These are phyloP conservation scores for Talaromyces ruber DNA, from an alignment of 495 filamentous ascomycete genomes.

Conservation along the genomic window DNA sequence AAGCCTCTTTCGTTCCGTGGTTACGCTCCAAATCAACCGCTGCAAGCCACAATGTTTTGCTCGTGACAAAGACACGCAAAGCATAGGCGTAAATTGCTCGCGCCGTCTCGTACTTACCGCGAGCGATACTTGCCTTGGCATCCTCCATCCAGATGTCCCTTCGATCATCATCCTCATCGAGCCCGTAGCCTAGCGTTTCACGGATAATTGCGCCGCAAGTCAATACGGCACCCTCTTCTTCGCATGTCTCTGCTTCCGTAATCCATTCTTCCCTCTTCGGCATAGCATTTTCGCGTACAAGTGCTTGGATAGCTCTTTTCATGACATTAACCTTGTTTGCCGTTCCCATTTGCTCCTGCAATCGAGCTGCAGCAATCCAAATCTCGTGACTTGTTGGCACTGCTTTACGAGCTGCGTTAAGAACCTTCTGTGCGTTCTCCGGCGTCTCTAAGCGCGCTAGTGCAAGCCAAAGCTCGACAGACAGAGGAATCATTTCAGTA, in stretches of 20 bases:
- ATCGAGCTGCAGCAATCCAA: constrained; percentile 88
- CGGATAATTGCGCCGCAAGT: constrained; percentile 83
- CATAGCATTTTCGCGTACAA: constrained; percentile 91
- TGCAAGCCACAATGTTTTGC: constrained; percentile 76
- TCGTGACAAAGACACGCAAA: constrained; percentile 76
- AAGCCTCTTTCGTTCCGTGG: constrained; percentile 75
- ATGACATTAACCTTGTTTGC: constrained; percentile 76
- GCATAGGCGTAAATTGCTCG: constrained; percentile 90
- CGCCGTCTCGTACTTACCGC: constrained; percentile 80
- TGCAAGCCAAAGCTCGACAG: constrained; percentile 90
- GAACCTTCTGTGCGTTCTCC: constrained; percentile 83
- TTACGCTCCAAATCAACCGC: constrained; percentile 87
- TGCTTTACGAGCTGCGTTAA: constrained; percentile 92
- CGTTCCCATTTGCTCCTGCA: constrained; percentile 84
- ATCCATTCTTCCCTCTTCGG: constrained; percentile 97
- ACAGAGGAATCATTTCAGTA: constrained; percentile 85
- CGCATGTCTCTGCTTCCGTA: constrained; percentile 85
- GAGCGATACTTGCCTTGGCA: constrained; percentile 64
- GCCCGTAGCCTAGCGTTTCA: constrained; percentile 85
- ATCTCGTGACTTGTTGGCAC: constrained; percentile 86
- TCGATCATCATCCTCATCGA: constrained; percentile 95
- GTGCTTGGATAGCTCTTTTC: constrained; percentile 84
- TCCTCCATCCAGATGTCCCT: constrained; percentile 95
- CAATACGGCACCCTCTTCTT: constrained; percentile 79
- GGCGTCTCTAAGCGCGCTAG: constrained; percentile 81